A percentile compares a stretch with the other conserved stretches of the same genome.
Conservation (phyloP, 2,329 filamentous ascomycete genomes). For the Thielaviopsis ethacetica region DNA sequence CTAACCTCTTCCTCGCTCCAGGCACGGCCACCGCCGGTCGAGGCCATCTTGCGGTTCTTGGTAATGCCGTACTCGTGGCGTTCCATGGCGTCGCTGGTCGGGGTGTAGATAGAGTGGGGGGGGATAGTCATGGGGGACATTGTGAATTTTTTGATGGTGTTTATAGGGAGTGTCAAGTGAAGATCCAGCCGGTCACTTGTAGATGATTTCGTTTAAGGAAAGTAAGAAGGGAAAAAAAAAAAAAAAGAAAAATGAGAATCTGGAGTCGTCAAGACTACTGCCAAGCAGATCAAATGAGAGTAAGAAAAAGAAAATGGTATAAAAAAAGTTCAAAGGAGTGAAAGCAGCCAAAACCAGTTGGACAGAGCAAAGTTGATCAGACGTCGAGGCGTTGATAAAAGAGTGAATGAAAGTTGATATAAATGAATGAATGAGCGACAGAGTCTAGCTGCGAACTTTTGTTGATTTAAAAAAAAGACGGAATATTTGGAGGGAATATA, state of each 20-base stretch:
- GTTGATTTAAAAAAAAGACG: neutral
- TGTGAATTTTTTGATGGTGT: slow-evolving; percentile 11
- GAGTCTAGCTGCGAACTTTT: slow-evolving; percentile 8
- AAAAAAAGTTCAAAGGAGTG: slow-evolving; percentile 7
- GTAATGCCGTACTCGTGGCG: slow-evolving; percentile 43
- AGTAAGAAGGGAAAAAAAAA: neutral
- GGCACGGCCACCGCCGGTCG: slow-evolving; percentile 59
- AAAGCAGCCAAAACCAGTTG: slow-evolving; percentile 15
- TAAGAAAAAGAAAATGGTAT: neutral
- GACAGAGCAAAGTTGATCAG: slow-evolving; percentile 10
- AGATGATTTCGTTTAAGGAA: neutral
- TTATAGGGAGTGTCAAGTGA: slow-evolving; percentile 3
- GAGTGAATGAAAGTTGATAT: neutral
- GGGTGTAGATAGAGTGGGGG: slow-evolving; percentile 29
- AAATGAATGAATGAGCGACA: slow-evolving; percentile 12
- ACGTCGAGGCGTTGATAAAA: too few species aligned
- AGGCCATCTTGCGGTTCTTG: slow-evolving; percentile 51
- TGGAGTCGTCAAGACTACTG: neutral
- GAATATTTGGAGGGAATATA: neutral
- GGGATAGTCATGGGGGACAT: slow-evolving; percentile 30
- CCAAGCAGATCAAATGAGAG: neutral
- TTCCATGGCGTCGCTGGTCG: slow-evolving; percentile 36
- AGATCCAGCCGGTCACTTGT: neutral
- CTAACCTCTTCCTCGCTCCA: slow-evolving; percentile 77
- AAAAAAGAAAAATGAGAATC: neutral